These are phyloP conservation scores for Fusarium bulbicola DNA, from an alignment of 2,329 filamentous ascomycete genomes.

Conservation along the genomic window DNA sequence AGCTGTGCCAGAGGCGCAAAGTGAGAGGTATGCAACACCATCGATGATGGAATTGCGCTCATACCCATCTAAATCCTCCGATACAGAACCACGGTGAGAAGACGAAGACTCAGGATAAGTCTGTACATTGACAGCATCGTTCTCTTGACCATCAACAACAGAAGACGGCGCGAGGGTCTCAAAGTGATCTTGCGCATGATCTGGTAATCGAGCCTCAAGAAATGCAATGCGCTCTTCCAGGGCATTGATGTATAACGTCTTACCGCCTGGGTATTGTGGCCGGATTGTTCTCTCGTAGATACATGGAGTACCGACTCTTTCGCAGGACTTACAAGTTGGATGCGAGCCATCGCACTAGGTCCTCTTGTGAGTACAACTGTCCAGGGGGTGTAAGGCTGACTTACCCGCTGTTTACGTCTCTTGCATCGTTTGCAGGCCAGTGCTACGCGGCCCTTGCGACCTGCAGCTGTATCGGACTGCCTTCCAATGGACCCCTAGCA, in stretches of 20 bases:
- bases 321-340: neutral
- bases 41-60: neutral
- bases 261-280: neutral
- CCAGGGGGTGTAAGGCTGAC: neutral
- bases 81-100: neutral
- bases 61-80: fast-evolving
- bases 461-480: fast-evolving
- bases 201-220: neutral
- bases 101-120: neutral
- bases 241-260: neutral
- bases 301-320: neutral
- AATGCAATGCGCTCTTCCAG: neutral
- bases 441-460: neutral
- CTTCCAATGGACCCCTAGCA: neutral
- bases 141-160: neutral
- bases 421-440: neutral
- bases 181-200: neutral
- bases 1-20: fast-evolving
- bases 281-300: neutral
- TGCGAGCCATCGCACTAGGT: neutral
- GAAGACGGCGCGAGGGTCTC: neutral
- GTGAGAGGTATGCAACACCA: neutral
- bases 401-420: neutral
- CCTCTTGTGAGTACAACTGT: fast-evolving
- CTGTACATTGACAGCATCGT: fast-evolving